These are phyloP conservation scores for Xylaria sp. DNA, from an alignment of 2,329 filamentous ascomycete species.

Conservation along the genomic window DNA sequence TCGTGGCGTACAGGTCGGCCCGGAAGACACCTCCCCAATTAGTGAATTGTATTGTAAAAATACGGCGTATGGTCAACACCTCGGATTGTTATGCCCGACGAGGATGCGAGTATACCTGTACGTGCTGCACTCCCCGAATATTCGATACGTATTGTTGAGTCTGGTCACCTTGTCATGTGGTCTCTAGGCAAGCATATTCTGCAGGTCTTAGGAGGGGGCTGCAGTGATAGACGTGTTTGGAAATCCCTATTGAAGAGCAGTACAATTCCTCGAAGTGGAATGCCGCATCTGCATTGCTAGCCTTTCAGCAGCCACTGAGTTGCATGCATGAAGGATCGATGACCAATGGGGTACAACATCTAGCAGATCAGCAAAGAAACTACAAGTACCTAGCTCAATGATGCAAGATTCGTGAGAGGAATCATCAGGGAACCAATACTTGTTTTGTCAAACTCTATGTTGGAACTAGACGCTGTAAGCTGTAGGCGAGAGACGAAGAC, in stretches of 20 bases:
- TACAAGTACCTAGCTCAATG: background rate
- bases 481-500: background rate
- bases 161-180: slow-evolving; percentile 2
- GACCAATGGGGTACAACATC: background rate
- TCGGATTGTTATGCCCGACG: background rate
- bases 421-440: background rate
- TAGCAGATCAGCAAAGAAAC: background rate
- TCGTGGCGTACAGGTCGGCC: background rate
- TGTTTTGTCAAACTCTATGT: background rate
- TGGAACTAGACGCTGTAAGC: background rate
- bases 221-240: background rate
- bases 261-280: background rate
- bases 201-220: background rate
- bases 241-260: background rate
- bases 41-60: background rate
- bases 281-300: background rate
- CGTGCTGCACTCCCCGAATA: background rate
- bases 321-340: background rate
- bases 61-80: background rate
- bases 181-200: background rate
- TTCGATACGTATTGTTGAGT: background rate
- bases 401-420: background rate
- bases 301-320: background rate
- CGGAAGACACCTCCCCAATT: background rate
- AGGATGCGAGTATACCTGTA: background rate